Conservation (phyloP, 345 rosid genomes). For the Geranium rotundifolium region DNA sequence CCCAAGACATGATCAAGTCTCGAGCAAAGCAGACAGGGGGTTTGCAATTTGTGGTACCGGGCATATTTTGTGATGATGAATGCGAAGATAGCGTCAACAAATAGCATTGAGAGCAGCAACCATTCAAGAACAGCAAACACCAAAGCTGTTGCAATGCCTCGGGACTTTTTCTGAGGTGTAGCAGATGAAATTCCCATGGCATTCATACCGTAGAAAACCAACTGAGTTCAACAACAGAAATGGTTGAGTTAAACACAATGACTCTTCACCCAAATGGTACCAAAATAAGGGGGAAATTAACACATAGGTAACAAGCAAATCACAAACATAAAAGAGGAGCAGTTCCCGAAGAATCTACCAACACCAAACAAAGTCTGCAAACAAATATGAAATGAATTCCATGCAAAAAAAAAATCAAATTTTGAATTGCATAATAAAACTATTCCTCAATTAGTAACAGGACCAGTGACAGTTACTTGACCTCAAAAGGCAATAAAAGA, state of each 20-base stretch:
- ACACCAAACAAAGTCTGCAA: too few species aligned
- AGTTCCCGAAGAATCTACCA: too few species aligned
- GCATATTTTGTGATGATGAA: constrained; percentile 64
- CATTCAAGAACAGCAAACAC: constrained; percentile 65
- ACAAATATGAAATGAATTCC: too few species aligned
- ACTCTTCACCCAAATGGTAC: constrained; percentile 16
- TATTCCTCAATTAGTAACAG: too few species aligned
- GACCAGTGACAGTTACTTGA: too few species aligned
- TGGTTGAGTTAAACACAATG: constrained; percentile 1
- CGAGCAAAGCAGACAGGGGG: constrained; percentile 76
- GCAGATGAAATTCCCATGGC: constrained; percentile 28
- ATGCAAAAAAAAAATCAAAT: too few species aligned
- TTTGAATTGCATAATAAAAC: too few species aligned
- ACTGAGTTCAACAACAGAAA: constrained; percentile 11
- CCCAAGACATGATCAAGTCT: constrained; percentile 78
- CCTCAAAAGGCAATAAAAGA: too few species aligned
- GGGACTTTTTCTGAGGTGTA: constrained; percentile 24
- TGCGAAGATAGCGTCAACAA: constrained; percentile 48
- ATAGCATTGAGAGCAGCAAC: constrained; percentile 63
- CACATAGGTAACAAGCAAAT: constrained; percentile 11
- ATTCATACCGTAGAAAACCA: constrained; percentile 28
- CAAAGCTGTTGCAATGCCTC: constrained; percentile 39
- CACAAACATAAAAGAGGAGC: background rate
- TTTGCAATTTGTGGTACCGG: constrained; percentile 36
- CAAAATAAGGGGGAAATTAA: background rate